A percentile compares a stretch with the other conserved stretches of the same genome.
These are phyloP conservation scores for Amanita rubescens DNA, from an alignment of 768 basidiomycete species.

Conservation along the genomic window DNA sequence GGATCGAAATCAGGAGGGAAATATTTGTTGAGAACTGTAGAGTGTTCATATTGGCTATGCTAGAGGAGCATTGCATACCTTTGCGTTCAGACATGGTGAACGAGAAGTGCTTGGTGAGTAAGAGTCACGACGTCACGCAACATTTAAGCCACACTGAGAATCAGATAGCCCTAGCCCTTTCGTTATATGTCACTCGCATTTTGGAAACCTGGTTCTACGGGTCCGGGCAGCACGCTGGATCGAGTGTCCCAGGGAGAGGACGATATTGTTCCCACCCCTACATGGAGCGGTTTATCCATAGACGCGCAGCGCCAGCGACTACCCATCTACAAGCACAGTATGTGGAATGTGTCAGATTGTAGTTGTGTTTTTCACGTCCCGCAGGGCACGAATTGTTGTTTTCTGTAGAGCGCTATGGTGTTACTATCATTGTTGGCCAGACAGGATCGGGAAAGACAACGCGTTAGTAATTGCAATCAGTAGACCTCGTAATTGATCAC, in stretches of 20 bases:
- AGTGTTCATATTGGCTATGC: background rate
- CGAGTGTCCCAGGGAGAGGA: constrained; percentile 74
- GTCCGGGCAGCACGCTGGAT: constrained; percentile 84
- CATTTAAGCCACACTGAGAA: no score
- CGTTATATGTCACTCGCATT: constrained; percentile 56
- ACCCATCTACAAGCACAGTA: constrained; percentile 89
- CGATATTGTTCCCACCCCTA: constrained; percentile 53
- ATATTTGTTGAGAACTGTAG: constrained; percentile 84
- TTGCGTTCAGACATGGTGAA: constrained; percentile 76
- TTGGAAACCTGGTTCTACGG: constrained; percentile 85
- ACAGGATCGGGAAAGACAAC: constrained; percentile 98
- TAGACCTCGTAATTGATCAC: constrained; percentile 10
- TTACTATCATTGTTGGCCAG: constrained; percentile 86
- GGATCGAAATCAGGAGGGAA: constrained; percentile 99
- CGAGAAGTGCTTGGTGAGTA: background rate
- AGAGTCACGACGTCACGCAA: background rate
- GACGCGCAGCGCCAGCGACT: constrained; percentile 73
- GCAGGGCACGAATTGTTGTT: constrained; percentile 76
- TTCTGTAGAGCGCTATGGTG: constrained; percentile 75
- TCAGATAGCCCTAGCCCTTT: no score
- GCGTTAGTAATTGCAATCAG: constrained; percentile 45
- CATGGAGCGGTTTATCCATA: constrained; percentile 50
- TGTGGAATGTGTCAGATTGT: constrained; percentile 17
- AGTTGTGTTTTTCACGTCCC: background rate
- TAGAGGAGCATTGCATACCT: constrained; percentile 33